A percentile compares a stretch with the other conserved stretches of the same genome.
Conservation (phyloP, 495 filamentous ascomycete species). For the Penicillium manginii region DNA sequence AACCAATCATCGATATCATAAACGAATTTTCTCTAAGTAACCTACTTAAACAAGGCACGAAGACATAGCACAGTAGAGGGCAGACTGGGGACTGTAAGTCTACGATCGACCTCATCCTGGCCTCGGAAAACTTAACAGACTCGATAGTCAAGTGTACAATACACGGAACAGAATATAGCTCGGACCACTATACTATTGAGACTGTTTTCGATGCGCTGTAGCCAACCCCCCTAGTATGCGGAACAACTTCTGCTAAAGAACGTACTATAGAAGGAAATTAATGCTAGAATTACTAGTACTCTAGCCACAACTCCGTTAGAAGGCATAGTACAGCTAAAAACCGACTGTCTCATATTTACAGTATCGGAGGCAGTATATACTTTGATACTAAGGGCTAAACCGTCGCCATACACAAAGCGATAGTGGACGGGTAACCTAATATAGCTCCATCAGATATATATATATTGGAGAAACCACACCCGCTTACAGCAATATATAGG, state of each 20-base stretch:
- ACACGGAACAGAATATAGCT: conserved; percentile 34
- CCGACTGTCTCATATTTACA: conserved; percentile 20
- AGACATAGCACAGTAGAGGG: conserved; percentile 30
- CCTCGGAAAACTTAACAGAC: conserved; percentile 24
- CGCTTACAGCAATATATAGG: too few species aligned
- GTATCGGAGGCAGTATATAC: too few species aligned
- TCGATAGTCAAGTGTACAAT: conserved; percentile 30
- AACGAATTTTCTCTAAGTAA: conserved; percentile 31
- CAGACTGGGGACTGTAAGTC: conserved; percentile 25
- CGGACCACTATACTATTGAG: conserved; percentile 37
- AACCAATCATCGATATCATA: conserved; percentile 40
- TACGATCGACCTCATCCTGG: conserved; percentile 34
- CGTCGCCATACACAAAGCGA: too few species aligned
- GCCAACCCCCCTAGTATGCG: conserved; percentile 12
- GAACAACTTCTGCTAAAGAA: conserved; percentile 35
- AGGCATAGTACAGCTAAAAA: conserved; percentile 26
- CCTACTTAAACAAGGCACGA: conserved; percentile 37
- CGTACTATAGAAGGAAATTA: conserved; percentile 32
- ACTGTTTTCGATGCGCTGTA: conserved; percentile 28
- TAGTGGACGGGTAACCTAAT: too few species aligned
- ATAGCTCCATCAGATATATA: too few species aligned
- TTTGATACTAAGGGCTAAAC: too few species aligned
- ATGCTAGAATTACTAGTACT: conserved; percentile 23
- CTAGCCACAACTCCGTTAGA: conserved; percentile 20
- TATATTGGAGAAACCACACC: too few species aligned